Base-by-base conservation (phyloP, 306 rosid species). In the Betula pendula region DNA sequence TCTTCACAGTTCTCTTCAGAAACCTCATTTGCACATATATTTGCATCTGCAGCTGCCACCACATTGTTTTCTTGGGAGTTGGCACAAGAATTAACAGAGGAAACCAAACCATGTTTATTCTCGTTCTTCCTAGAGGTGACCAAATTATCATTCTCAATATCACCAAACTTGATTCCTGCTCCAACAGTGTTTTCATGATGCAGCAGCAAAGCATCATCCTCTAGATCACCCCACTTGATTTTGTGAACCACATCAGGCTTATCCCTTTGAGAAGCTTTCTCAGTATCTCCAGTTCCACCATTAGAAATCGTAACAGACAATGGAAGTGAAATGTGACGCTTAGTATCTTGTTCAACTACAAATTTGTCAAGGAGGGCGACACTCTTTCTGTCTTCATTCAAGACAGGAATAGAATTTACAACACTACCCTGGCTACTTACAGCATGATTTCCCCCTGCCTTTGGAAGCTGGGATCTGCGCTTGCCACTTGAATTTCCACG, bases 161-260 rank as follows among this genome's bases (percentile, higher is more conserved):
- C 90, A 79, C 98, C 98, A 84, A 94, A 92, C 89, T 86, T 94
- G 75, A 94, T 94, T 87, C 88, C 96, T 78, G 83, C 87, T 73
- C 90, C 92, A 73, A 77, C 63, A 63, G 77, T 66, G 76, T 82
- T 88, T 55, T 85, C 92, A 83, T 71, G 87, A 50, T 83, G 88
- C 74, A 74, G 84, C 69, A 79, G 66, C 71, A 86, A 79, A 60
- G 79, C 84, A 45, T 74, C 89, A 66, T 89, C 93, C 81, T 89
- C 94, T 24, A 82, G 62, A 84, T 90, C 91, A 44, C 88, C 91
- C 91, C 91, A 80, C 78, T 86, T 87, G 52, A 81, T 84, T 82
- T 89, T 90, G 65, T 70, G 85, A 70, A 81, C 90, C 75, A 68
- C 45, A 3, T 73, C 86, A 77, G 85, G 76, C 78, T 77, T 89